Evolutionary conservation across 176 grass and related monocot species (phyloP), one percentile per base, ranked within the genome.

Genomic region (Dendrocalamus sinicus): DNA sequence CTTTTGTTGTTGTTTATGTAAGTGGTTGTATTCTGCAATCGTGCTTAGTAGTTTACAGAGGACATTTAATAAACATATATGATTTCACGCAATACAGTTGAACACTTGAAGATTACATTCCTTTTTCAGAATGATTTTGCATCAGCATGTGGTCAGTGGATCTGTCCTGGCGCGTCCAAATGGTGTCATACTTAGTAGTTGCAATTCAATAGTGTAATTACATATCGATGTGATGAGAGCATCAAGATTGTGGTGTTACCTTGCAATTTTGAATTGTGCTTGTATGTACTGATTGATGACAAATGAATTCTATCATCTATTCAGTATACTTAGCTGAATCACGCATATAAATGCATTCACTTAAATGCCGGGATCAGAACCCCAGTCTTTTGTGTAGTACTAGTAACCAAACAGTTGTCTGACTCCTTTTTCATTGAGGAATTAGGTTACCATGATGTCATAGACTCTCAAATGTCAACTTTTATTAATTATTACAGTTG

Each of bases 21-120:
- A 72, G 22, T 66, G 24, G 26, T 67, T 85, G 60, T 67, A 32
- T 55, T 82, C 23, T 90, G 23, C 58, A 73, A 73, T 78, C 50
- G 17, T 83, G 73, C 67, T 58, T 79, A 2, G 4, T 81, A 78
- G 24, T 58, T 40, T 83, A 73, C 10, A 7, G 15, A 72, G 39
- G 26, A 72, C 73, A 51, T 24, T 8, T 44, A 24, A 47, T 47
- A 64, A 82, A 73, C 20, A 52, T 14, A 24, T 26, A 47, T 22
- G 35, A 53, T 71, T 77, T 82, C 30, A 60, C 53, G 45, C 24
- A 82, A 46, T 71, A 22, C 28, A 77, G 23, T 75, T 32, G 4
- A 81, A 57, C 46, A 72, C 24, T 37, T 54, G 65, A 89, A 77
- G 9, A 77, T 41, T 74, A 61, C 1, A 62, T 66, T 83, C 37